Evolutionary conservation across 768 basidiomycete genomes (phyloP).

Genomic region (Mycena epipterygia): DNA sequence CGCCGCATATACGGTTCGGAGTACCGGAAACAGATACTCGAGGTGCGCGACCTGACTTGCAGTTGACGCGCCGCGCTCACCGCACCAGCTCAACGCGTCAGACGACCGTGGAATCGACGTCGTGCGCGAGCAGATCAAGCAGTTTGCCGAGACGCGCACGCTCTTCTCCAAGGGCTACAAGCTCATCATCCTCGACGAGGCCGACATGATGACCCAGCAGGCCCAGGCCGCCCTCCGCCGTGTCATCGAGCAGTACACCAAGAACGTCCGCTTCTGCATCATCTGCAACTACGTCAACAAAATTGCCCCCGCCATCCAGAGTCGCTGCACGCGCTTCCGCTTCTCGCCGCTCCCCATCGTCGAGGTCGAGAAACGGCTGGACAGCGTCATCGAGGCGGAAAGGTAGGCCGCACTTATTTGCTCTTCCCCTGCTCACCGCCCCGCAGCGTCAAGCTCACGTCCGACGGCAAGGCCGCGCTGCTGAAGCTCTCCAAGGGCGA

Average conservation of each 20-base stretch:
- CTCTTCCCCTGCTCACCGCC: neutral
- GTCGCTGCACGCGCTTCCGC: slow-evolving; percentile 96
- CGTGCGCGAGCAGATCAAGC: slow-evolving; percentile 98
- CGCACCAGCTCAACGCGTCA: slow-evolving; percentile 89
- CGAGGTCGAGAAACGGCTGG: slow-evolving; percentile 89
- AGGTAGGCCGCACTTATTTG: slow-evolving; percentile 61
- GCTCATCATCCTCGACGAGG: slow-evolving; percentile 97
- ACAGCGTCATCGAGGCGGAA: slow-evolving; percentile 86
- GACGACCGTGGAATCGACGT: slow-evolving; percentile 99
- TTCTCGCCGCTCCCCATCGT: slow-evolving; percentile 91
- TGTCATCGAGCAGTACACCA: slow-evolving; percentile 98
- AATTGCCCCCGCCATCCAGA: slow-evolving; percentile 98
- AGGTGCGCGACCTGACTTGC: slow-evolving; percentile 62
- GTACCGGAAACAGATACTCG: slow-evolving; percentile 93
- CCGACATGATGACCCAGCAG: slow-evolving; percentile 99
- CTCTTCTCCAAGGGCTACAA: slow-evolving; percentile 95
- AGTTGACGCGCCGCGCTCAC: slow-evolving; percentile 1
- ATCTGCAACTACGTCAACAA: slow-evolving; percentile 99
- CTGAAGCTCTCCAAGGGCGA: slow-evolving; percentile 97
- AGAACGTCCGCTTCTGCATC: slow-evolving; percentile 99
- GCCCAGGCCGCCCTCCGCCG: slow-evolving; percentile 97
- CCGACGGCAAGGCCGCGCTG: slow-evolving; percentile 89
- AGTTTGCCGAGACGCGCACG: slow-evolving; percentile 96
- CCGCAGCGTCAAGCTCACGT: slow-evolving; percentile 84
- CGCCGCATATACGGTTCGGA: slow-evolving; percentile 91